Evolutionary conservation across 331 rosid species (phyloP).

Genomic region (Pyrus hybrid): DNA sequence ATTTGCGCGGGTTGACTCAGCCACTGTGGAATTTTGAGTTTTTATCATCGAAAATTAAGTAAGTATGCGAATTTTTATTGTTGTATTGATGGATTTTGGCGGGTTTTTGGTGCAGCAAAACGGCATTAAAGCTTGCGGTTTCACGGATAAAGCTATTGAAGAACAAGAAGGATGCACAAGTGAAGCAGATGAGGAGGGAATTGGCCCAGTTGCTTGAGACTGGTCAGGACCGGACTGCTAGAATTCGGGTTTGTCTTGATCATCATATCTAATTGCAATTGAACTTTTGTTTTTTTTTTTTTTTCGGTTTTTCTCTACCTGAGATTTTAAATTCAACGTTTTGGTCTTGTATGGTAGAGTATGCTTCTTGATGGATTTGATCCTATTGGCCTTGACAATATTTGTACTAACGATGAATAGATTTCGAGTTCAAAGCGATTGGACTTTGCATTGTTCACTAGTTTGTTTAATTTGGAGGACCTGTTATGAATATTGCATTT

Average conservation of each 20-base stretch:
- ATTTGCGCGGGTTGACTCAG: not conserved
- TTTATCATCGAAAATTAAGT: not conserved
- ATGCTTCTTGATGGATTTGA: not conserved
- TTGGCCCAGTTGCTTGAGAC: constrained; percentile 74
- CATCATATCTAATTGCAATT: constrained; percentile 5
- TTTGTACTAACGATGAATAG: not conserved
- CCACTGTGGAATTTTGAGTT: not conserved
- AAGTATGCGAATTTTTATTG: not conserved
- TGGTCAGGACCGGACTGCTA: constrained; percentile 83
- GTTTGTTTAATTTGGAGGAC: not conserved
- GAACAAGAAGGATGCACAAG: constrained; percentile 72
- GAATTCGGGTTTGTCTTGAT: constrained; percentile 60
- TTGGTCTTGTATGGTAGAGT: not conserved
- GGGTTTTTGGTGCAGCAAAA: constrained; percentile 60
- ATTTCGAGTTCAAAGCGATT: not conserved
- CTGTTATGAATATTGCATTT: not conserved
- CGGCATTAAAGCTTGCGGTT: constrained; percentile 74
- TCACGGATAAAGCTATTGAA: constrained; percentile 78
- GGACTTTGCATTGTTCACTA: not conserved
- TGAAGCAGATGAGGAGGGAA: constrained; percentile 66
- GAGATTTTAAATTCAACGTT: not conserved
- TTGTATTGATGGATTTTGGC: constrained; percentile 8
- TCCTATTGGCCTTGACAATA: not conserved
- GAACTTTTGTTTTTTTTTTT: not conserved
- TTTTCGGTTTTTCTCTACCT: not conserved